Percentiles rank a stretch among this genome's conserved stretches.
These are phyloP conservation scores for Ilex asprella DNA, from an alignment of 257 asterid species.

Conservation along the genomic window DNA sequence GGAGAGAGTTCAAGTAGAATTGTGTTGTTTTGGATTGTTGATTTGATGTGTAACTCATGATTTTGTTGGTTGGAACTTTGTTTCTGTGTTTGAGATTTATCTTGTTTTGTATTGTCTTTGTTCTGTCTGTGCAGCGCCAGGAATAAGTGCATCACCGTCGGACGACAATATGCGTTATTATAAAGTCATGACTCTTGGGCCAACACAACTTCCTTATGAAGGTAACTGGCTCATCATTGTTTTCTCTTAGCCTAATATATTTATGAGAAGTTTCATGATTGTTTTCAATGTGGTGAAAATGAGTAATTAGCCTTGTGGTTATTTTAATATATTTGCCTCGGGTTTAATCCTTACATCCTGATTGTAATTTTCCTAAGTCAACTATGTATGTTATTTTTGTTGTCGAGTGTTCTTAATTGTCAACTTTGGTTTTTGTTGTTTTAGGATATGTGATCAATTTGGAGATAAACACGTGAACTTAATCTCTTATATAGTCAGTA, in stretches of 20 bases:
- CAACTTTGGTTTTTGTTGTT: too few species aligned
- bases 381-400: background rate
- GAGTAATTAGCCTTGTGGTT: background rate
- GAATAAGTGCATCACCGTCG: slow-evolving; percentile 98
- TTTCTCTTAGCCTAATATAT: too few species aligned
- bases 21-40: too few species aligned
- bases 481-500: too few species aligned
- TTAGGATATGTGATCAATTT: too few species aligned
- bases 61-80: background rate
- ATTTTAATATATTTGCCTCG: too few species aligned
- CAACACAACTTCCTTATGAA: slow-evolving; percentile 97
- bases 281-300: too few species aligned
- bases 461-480: too few species aligned
- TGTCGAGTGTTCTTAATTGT: background rate
- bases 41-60: background rate
- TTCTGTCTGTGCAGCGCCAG: slow-evolving; percentile 75
- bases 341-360: background rate
- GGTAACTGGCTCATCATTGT: slow-evolving; percentile 29
- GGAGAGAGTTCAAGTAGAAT: too few species aligned
- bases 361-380: background rate
- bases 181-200: slow-evolving; percentile 99
- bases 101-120: slow-evolving; percentile 8
- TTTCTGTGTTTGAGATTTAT: background rate
- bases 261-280: too few species aligned
- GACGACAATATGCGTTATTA: slow-evolving; percentile 97